Evolutionary conservation across 108 stramenopile genomes (phyloP), one percentile per base, ranked within the genome.

Genomic region (Hondaea fermentalgiana): DNA sequence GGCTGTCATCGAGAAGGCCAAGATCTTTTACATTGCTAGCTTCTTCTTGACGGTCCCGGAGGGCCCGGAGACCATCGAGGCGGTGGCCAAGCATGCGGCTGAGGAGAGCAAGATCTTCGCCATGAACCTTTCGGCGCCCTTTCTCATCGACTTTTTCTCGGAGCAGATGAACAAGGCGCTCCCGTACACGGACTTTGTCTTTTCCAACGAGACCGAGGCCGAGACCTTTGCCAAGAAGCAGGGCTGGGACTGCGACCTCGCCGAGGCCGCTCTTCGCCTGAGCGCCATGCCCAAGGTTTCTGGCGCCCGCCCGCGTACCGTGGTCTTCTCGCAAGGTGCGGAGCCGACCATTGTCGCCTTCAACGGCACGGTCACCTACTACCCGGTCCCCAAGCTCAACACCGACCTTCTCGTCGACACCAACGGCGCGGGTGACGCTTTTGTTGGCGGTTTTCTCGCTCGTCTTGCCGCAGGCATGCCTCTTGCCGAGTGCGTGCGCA

Each of bases 401-500:
- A 93, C 93, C 91, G 97, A 97, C n/a, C 72, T 93, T 57, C 91
- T 99, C 59, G 99, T 99, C 25, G 99, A 99, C 91, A 98, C 98
- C 88, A 99, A 99, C 91, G 99, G 99, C 47, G 99, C 99, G 19
- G 99, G 99, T 58, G 99, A 99, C 92, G 97, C 98, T 90, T 99
- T 99, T 92, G 99, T 99, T 3, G 99, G 99, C 49, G 99, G 99
- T 57, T 99, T 98, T 95, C 93, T 98, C 64, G 91, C 97, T 23
- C 95, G 96, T 89, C 93, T 99, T 58, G 88, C 95, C 44, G 90
- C 92, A 53, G 96, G 94, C 59, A 94, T 94, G 89, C 89, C 90
- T 87, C 90, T 98, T 58, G 96, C 93, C 60, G 96, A 93, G 71
- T 97, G 97, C 93, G 99, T 99, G 88, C 95, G 97, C 87, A 97